Evolutionary conservation across 495 filamentous ascomycete genomes (phyloP).

Genomic region (Astrothelium macrocarpum): DNA sequence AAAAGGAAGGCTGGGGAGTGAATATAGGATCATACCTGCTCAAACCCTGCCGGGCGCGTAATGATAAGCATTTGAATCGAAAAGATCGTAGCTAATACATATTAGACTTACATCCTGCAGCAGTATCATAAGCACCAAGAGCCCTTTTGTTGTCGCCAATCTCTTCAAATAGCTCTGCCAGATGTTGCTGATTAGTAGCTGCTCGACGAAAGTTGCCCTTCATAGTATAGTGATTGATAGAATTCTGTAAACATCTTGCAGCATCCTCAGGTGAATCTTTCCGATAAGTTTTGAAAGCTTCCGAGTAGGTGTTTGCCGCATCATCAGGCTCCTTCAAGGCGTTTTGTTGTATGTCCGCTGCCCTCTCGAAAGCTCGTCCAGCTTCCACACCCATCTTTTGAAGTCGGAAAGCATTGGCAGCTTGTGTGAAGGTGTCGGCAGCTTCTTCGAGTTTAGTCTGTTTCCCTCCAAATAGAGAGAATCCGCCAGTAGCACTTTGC

Average conservation of each 20-base stretch:
- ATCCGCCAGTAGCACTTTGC: slow-evolving; percentile 19
- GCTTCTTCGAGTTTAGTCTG: slow-evolving; percentile 25
- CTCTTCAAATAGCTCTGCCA: slow-evolving; percentile 79
- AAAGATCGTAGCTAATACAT: not conserved
- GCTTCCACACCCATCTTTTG: slow-evolving; percentile 46
- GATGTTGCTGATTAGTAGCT: slow-evolving; percentile 74
- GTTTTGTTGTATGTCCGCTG: slow-evolving; percentile 61
- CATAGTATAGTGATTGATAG: slow-evolving; percentile 68
- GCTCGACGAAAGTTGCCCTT: slow-evolving; percentile 84
- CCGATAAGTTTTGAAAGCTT: slow-evolving; percentile 79
- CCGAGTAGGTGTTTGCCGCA: slow-evolving; percentile 66
- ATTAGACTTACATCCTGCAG: slow-evolving; percentile 51
- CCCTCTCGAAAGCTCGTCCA: slow-evolving; percentile 67
- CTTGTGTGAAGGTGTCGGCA: slow-evolving; percentile 29
- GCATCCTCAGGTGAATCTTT: slow-evolving; percentile 72
- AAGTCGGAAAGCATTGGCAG: slow-evolving; percentile 27
- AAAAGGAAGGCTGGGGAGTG: too few relatives aligned
- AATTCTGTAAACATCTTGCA: slow-evolving; percentile 58
- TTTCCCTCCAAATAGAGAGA: slow-evolving; percentile 26
- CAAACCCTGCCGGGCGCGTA: not conserved
- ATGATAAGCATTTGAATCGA: not conserved
- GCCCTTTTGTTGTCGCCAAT: slow-evolving; percentile 66
- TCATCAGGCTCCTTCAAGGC: slow-evolving; percentile 83
- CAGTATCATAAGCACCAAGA: slow-evolving; percentile 65
- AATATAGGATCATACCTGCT: slow-evolving; percentile 57